Evolutionary conservation across 1,284 basidiomycete genomes (phyloP), one percentile per base, ranked within the genome.

Genomic region (Ceratobasidium sp.): DNA sequence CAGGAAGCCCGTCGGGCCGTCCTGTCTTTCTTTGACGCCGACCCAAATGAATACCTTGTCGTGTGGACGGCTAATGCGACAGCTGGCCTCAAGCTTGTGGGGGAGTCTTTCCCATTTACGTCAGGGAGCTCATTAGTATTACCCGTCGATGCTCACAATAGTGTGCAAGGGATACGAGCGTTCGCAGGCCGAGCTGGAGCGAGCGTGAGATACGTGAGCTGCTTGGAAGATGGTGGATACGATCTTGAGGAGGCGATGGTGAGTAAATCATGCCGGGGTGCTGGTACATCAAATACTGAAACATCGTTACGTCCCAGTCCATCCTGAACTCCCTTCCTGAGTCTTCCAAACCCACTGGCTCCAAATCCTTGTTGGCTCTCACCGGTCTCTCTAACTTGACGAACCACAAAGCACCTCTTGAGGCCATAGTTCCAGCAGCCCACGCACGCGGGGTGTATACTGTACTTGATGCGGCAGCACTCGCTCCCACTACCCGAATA

Each of bases 51-150:
- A 13, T 95, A 94, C 83, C 91, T 92, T 20, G 92, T 95, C 76
- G 87, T 96, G 77, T 96, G 95, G 84, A 95, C 95, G 5, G 86
- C 92, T 7, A 95, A 95, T 81, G 92, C 94, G 7, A 93, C 92
- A 2, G 92, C 88, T 9, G 93, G 93, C 0, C 87, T 96, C 80
- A 95, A 95, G 82, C 88, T 95, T 70, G 89, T 96, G 49, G 95
- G 93, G 53, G 94, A 96, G 83, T 88, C 93, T 0, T 96, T 91
- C 82, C 92, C 92, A 0, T 96, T 95, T 83, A 84, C 85, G 44
- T 84, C 86, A 58, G 88, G 86, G 12, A 89, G 90, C 66, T 85
- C 84, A 53, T 92, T 91, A 82, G 88, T 94, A 64, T 89, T 95
- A 67, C 89, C 91, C 18, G 87, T 88, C 13, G 93, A 95, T 84